Evolutionary conservation across 2,329 filamentous ascomycete genomes (phyloP), one percentile per base, ranked within the genome.

Genomic region (Ciborinia camelliae): DNA sequence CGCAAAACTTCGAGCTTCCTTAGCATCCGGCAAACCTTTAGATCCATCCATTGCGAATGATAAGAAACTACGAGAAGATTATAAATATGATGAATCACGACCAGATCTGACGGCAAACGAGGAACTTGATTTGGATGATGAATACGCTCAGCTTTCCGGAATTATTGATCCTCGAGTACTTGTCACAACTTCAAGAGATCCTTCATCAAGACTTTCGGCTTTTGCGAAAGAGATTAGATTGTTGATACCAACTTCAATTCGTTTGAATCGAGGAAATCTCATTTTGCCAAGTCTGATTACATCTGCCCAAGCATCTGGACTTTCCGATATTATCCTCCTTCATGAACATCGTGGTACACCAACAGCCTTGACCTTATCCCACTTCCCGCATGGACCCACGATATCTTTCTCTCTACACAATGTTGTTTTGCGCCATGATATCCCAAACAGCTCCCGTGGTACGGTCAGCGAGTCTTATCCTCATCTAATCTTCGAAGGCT

Each of bases 281-380:
- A 88, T 98, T 67, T 81, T 98, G 10, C 90, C 90, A 3, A 94
- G 96, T 72, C 83, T 99, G 2, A 90, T 97, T 32, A 82, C 85
- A 55, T 94, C 90, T 64, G 92, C 92, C 26, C 89, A 93, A 73
- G 84, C 89, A 51, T 88, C 90, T 18, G 90, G 91, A 2, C 81
- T 98, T 28, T 90, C 87, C 53, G 95, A 99, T 74, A 84, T 99
- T 69, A 81, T 98, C 26, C 82, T 97, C 2, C 83, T 97, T 1
- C 93, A 97, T 76, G 95, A 98, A 75, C 93, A 97, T 77, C 86
- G 95, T 75, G 93, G 94, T 72, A 94, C 90, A 1, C 95, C 95
- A 0, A 97, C 93, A 0, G 93, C 92, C 1, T 80, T 99, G 71
- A 96, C 91, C 1, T 80, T 97, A 45, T 92, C 89, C 1, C 92